These are phyloP conservation scores for Elsinoe batatas DNA, from an alignment of 2,329 filamentous ascomycete genomes.

Conservation along the genomic window DNA sequence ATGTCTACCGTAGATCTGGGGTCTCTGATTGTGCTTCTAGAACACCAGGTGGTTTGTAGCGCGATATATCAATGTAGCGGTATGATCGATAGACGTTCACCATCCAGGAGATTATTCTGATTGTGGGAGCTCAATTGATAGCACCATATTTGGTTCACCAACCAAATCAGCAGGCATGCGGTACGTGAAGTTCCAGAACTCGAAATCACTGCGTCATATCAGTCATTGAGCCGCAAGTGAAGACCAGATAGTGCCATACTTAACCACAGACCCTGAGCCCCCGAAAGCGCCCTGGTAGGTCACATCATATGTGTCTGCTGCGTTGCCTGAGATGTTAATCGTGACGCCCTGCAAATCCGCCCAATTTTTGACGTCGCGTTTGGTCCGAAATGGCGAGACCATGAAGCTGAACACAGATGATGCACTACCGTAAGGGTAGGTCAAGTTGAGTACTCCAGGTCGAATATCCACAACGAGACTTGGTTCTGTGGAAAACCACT, in stretches of 20 bases:
- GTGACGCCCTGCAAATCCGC: slow-evolving; percentile 40
- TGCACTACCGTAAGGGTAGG: slow-evolving; percentile 44
- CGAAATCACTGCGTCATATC: slow-evolving; percentile 23
- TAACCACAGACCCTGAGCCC: slow-evolving; percentile 30
- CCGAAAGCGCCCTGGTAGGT: slow-evolving; percentile 36
- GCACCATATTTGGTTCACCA: neutral
- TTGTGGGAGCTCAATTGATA: neutral
- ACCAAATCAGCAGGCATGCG: slow-evolving; percentile 9
- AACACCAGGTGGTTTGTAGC: no score
- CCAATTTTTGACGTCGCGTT: slow-evolving; percentile 38
- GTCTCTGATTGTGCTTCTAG: no score
- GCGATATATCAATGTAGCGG: no score
- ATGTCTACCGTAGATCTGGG: no score
- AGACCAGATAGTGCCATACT: slow-evolving; percentile 17
- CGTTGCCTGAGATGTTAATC: slow-evolving; percentile 38
- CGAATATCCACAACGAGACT: slow-evolving; percentile 34
- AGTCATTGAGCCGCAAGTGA: slow-evolving; percentile 15
- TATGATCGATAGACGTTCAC: neutral
- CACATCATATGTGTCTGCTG: slow-evolving; percentile 32
- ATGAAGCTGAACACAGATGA: slow-evolving; percentile 43
- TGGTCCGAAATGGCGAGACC: slow-evolving; percentile 38
- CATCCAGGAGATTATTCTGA: no score
- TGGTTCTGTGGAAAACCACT: slow-evolving; percentile 33
- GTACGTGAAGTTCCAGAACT: slow-evolving; percentile 36
- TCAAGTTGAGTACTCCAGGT: slow-evolving; percentile 36